Base-by-base conservation (phyloP, 2,329 filamentous ascomycete genomes). In the Cyphellophora europaea region DNA sequence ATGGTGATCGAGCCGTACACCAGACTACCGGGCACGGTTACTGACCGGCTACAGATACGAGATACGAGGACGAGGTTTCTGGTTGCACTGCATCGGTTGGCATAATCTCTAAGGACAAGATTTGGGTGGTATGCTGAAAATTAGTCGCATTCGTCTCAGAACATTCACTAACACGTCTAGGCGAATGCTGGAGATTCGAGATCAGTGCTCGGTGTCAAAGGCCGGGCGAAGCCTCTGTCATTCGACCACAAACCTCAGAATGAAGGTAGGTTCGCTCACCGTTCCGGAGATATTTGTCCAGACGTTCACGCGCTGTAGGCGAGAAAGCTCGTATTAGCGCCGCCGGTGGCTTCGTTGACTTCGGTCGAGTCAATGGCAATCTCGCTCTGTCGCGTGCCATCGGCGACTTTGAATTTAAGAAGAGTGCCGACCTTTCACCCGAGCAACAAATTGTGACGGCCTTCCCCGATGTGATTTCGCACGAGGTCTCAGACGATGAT, bases 381-480 rank as follows among this genome's bases (percentile, higher is more conserved):
- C 77, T 98, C 30, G 91, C 91, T 30, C 71, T 98, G 43, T 98
- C 91, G 43, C 83, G 91, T 61, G 91, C 91, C 51, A 95, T 98
- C 61, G 91, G 91, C 51, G 91, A 98, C 61, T 98, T 98, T 56
- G 91, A 98, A 60, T 98, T 98, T 74, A 98, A 98, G 74, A 96
- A 96, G 74, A 94, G 87, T 59, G 84, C 89, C 50, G 88, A 95
- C 55, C 77, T 98, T 31, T 80, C 89, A 3, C 91, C 91, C n/a
- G 91, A 98, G 66, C 85, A 93, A 57, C 91, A 98, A 63, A 96
- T 98, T 48, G 91, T 98, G 28, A 98, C 91, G 11, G 91, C 91
- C 5, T 96, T 81, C 62, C 91, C 91, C 14, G 91, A 98, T 57
- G 87, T 98, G 29, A 85, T 86, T 36, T 74, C 84, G 42, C 91